Conservation (phyloP, 2,329 filamentous ascomycete species). For the Fusarium burgessii region DNA sequence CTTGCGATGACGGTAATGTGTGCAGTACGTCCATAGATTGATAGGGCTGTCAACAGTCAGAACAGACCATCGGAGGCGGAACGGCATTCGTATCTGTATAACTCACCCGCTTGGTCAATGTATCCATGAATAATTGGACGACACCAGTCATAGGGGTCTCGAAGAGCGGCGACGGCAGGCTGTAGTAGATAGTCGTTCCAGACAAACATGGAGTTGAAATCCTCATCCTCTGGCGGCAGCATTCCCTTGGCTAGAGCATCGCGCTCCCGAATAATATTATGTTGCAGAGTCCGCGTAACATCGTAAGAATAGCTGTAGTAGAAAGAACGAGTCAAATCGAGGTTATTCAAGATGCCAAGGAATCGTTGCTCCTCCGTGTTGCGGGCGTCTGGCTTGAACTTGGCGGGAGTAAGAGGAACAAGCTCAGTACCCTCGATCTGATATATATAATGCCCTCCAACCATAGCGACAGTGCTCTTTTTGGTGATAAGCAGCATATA, state of each 20-base stretch:
- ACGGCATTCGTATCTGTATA: background rate
- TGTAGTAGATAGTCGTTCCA: conserved; percentile 94
- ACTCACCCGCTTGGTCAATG: conserved; percentile 82
- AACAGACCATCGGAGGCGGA: background rate
- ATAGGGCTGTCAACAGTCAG: conserved; percentile 64
- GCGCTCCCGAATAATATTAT: conserved; percentile 88
- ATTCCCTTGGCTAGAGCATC: conserved; percentile 74
- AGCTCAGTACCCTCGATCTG: conserved; percentile 95
- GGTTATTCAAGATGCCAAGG: conserved; percentile 86
- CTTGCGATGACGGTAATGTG: conserved; percentile 95
- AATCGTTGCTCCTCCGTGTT: conserved; percentile 93
- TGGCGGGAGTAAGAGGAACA: conserved; percentile 83
- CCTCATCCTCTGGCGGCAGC: conserved; percentile 67
- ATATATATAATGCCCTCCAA: conserved; percentile 96
- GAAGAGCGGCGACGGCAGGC: conserved; percentile 76
- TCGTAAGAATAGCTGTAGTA: conserved; percentile 99
- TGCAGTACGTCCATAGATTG: conserved; percentile 87
- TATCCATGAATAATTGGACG: conserved; percentile 96
- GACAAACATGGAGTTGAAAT: conserved; percentile 95
- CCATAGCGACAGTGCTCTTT: conserved; percentile 93
- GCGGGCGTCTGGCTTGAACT: conserved; percentile 78
- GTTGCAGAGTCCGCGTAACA: conserved; percentile 89
- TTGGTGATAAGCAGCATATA: conserved; percentile 99
- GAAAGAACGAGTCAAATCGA: conserved; percentile 91
- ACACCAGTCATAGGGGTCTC: conserved; percentile 94